phyloP scores from a whole-genome alignment of 2,329 filamentous ascomycete species.

The Microcera coccophila region DNA sequence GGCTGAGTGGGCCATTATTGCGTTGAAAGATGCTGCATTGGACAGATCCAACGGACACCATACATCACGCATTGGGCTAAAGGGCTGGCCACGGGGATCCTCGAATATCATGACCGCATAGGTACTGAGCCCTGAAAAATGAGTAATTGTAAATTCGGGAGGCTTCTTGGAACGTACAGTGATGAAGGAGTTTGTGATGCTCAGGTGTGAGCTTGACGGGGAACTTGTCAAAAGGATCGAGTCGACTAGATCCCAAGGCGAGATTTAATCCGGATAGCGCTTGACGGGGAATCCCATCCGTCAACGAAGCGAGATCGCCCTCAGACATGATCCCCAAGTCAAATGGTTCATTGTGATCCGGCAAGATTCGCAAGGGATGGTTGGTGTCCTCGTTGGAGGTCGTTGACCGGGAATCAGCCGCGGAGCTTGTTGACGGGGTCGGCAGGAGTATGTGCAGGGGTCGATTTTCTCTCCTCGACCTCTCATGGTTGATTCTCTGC shows the following conservation, averaged over 20 bases:
- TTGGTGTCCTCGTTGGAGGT: neutral
- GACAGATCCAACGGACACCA: conserved; percentile 39
- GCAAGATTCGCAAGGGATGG: neutral
- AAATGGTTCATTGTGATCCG: neutral
- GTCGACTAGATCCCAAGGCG: neutral
- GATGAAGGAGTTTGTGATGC: neutral
- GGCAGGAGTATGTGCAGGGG: neutral
- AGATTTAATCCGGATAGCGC: neutral
- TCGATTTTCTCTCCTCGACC: conserved; percentile 3
- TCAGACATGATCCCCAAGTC: neutral
- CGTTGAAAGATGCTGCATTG: conserved; percentile 39
- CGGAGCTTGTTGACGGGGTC: neutral
- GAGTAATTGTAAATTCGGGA: neutral
- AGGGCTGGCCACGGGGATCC: conserved; percentile 20
- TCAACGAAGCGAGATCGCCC: neutral
- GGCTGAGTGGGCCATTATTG: conserved; percentile 39
- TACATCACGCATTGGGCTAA: conserved; percentile 39
- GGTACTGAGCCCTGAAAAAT: conserved; percentile 5
- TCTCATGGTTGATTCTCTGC: conserved; percentile 7
- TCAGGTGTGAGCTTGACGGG: neutral
- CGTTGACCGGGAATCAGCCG: neutral
- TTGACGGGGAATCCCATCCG: neutral
- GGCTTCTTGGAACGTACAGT: neutral
- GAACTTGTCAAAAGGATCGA: neutral
- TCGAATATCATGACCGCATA: conserved; percentile 34